These are phyloP conservation scores for Zygosaccharomyces pseudobailii DNA, from an alignment of 1,139 yeast genomes.

Conservation along the genomic window DNA sequence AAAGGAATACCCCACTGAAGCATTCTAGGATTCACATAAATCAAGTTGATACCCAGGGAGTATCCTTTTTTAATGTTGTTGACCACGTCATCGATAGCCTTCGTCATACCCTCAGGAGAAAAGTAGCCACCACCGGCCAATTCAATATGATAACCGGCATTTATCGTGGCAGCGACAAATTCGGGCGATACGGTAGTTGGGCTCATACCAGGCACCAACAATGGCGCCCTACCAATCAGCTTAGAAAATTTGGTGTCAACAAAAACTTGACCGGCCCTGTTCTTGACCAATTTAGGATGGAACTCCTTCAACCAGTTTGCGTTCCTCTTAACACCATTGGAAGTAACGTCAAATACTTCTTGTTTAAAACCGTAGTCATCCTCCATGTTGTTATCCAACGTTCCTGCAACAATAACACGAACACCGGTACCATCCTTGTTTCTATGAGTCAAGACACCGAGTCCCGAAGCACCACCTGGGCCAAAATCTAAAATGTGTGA, in stretches of 20 bases:
- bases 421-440: constrained; percentile 99
- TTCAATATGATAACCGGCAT: constrained; percentile 96
- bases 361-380: constrained; percentile 93
- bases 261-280: constrained; percentile 62
- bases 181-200: constrained; percentile 95
- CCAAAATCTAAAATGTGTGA: constrained; percentile 95
- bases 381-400: constrained; percentile 60
- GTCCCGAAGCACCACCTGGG: constrained; percentile 97
- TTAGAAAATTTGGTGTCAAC: constrained; percentile 94
- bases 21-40: constrained; percentile 96
- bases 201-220: constrained; percentile 99
- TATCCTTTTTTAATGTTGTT: constrained; percentile 69
- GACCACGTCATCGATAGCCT: constrained; percentile 70
- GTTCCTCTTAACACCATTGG: constrained; percentile 68
- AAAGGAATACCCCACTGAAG: constrained; percentile 98
- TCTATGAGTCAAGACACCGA: constrained; percentile 93
- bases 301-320: constrained; percentile 87
- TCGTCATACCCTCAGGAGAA: constrained; percentile 60
- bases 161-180: constrained; percentile 86
- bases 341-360: constrained; percentile 76
- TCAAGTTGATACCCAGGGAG: constrained; percentile 85
- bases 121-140: constrained; percentile 99
- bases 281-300: constrained; percentile 80
- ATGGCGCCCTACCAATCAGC: constrained; percentile 89
- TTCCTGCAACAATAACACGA: constrained; percentile 89